Conservation (phyloP, 305 asterid genomes). For the Solanum hybrid region DNA sequence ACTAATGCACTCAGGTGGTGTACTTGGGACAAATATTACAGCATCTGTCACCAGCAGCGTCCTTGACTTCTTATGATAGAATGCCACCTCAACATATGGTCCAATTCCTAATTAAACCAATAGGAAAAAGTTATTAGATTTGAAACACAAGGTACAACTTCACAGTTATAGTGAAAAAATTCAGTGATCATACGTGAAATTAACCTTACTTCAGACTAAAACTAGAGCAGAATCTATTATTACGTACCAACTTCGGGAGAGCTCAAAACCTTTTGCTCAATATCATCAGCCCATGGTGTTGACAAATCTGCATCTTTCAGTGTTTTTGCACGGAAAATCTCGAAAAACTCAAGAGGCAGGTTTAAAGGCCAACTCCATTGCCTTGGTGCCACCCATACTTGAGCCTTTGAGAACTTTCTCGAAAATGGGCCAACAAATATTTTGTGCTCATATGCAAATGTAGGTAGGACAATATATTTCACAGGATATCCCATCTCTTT, state of each 20-base stretch:
- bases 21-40: slow-evolving; percentile 76
- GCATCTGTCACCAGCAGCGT: slow-evolving; percentile 89
- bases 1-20: slow-evolving; percentile 82
- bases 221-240: neutral
- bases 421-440: slow-evolving; percentile 96
- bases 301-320: slow-evolving; percentile 51
- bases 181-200: neutral
- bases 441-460: slow-evolving; percentile 93
- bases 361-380: slow-evolving; percentile 99
- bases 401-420: slow-evolving; percentile 79
- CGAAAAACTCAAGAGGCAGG: slow-evolving; percentile 85
- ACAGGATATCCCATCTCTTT: slow-evolving; percentile 84
- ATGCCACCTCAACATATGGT: slow-evolving; percentile 95
- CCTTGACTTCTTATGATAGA: slow-evolving; percentile 76
- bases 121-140: neutral
- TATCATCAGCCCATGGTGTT: slow-evolving; percentile 79
- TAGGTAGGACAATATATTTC: slow-evolving; percentile 75
- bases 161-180: neutral
- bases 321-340: slow-evolving; percentile 68
- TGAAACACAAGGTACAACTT: neutral
- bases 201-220: neutral
- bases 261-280: slow-evolving; percentile 86
- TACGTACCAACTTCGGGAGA: slow-evolving; percentile 83
- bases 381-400: slow-evolving; percentile 97
- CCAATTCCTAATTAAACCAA: slow-evolving; percentile 59